Base-by-base conservation (phyloP, 371 early-diverging fungal species). In the Rhizomucor miehei region DNA sequence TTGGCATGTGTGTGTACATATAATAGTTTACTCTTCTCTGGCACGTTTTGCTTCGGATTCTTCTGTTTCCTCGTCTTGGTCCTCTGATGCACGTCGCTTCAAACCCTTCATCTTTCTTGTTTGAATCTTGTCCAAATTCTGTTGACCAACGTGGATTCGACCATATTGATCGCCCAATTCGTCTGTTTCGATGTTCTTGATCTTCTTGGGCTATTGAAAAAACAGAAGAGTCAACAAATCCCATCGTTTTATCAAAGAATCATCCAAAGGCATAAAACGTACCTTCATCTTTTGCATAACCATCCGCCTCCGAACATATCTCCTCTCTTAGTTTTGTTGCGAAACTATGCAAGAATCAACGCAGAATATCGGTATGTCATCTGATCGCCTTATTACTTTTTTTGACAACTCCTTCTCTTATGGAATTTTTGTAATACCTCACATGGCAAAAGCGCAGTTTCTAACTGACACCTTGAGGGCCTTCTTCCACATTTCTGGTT, bases 41-140 rank as follows among this genome's bases (percentile, higher is more conserved):
- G 35, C 50, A 3, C 49, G 49, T 20, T 56, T 49, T 19, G 56
- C 48, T 49, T 41, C 34, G 24, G 40, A 44, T 25, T 57, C 51
- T 38, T 49, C 55, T 11, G 38, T 39, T 19, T 34, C 44, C 3
- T 36, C 81, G 11, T 64, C 75, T 39, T 81, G 78, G 17, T 74
- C 71, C 44, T 76, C 75, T 25, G 62, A 56, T 35, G 72, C 46
- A 40, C 77, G 71, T 57, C 87, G 76, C 80, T 94, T 95, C 65
- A 98, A 76, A 57, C 93, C 99, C 87, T 96, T 95, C 92, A 98
- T 94, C 86, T 98, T 98, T 65, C 99, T 82, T 1, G 95, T 95
- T 71, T 98, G 98, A 60, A 98, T 77, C 83, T 91, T 89, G 59
- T 76, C 58, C 48, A 98, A 77, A 49, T 96, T 89, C 72, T 98